phyloP scores from a whole-genome alignment of 768 basidiomycete species.

The Boletus subparvulus region DNA sequence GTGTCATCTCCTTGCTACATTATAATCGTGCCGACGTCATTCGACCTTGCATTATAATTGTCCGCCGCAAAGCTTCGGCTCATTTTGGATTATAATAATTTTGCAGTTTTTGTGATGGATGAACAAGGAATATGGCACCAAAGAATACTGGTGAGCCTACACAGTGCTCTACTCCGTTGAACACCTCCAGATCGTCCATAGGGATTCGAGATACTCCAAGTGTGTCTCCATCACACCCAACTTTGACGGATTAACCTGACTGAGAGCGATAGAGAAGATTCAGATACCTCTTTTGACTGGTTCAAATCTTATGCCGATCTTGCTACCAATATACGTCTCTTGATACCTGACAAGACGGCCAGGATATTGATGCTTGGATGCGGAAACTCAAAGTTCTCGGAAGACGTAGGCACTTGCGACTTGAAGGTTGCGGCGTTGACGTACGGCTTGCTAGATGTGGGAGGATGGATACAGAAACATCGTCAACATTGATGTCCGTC shows the following conservation, averaged over 20 bases:
- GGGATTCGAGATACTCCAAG: constrained; percentile 72
- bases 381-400: constrained; percentile 78
- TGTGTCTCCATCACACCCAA: constrained; percentile 33
- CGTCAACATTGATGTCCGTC: constrained; percentile 69
- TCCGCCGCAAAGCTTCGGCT: too few species aligned
- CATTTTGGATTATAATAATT: too few species aligned
- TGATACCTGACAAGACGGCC: constrained; percentile 60
- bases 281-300: constrained; percentile 76
- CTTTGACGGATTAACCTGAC: constrained; percentile 1
- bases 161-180: background rate
- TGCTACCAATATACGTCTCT: constrained; percentile 54
- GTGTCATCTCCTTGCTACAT: too few species aligned
- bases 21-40: too few species aligned
- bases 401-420: constrained; percentile 49
- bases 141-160: constrained; percentile 60
- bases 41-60: too few species aligned
- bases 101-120: too few species aligned
- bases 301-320: constrained; percentile 81
- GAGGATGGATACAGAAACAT: constrained; percentile 83
- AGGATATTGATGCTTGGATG: constrained; percentile 81
- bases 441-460: constrained; percentile 64
- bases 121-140: constrained; percentile 69
- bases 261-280: constrained; percentile 47
- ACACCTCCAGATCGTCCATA: constrained; percentile 25
- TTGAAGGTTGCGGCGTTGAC: background rate